Conservation (phyloP, 2,329 filamentous ascomycete genomes). For the Colletotrichum sidae region DNA sequence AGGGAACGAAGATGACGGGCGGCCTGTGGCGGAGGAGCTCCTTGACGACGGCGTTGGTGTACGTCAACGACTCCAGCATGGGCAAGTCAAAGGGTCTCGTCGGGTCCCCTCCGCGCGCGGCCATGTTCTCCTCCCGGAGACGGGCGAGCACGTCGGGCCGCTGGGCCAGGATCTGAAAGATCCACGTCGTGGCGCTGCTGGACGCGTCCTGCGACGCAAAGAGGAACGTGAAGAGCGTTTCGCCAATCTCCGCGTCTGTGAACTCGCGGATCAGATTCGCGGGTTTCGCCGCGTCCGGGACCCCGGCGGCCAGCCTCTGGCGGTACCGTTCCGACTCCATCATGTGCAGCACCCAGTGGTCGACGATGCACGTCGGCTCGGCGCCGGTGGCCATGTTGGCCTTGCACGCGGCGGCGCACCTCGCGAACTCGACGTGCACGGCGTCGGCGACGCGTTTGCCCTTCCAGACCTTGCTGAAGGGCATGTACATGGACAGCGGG, state of each 20-base stretch:
- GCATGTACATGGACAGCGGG: constrained; percentile 75
- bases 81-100: constrained; percentile 53
- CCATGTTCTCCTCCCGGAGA: constrained; percentile 60
- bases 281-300: constrained; percentile 54
- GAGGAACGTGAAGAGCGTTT: constrained; percentile 65
- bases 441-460: constrained; percentile 81
- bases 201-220: constrained; percentile 66
- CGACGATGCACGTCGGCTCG: constrained; percentile 78
- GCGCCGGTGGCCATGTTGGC: constrained; percentile 77
- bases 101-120: constrained; percentile 55
- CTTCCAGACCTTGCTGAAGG: constrained; percentile 81
- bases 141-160: constrained; percentile 59
- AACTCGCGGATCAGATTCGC: constrained; percentile 62
- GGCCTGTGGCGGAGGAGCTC: constrained; percentile 64
- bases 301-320: constrained; percentile 71
- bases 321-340: constrained; percentile 77
- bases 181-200: constrained; percentile 64
- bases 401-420: constrained; percentile 78
- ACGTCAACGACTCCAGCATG: constrained; percentile 62
- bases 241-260: constrained; percentile 59
- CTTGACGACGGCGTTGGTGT: constrained; percentile 65
- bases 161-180: constrained; percentile 64
- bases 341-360: constrained; percentile 82
- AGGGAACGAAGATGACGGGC: constrained; percentile 66
- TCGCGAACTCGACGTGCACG: constrained; percentile 76